Evolutionary conservation across 345 rosid genomes (phyloP), one percentile per base, ranked within the genome.

Genomic region (Isatis tinctoria): DNA sequence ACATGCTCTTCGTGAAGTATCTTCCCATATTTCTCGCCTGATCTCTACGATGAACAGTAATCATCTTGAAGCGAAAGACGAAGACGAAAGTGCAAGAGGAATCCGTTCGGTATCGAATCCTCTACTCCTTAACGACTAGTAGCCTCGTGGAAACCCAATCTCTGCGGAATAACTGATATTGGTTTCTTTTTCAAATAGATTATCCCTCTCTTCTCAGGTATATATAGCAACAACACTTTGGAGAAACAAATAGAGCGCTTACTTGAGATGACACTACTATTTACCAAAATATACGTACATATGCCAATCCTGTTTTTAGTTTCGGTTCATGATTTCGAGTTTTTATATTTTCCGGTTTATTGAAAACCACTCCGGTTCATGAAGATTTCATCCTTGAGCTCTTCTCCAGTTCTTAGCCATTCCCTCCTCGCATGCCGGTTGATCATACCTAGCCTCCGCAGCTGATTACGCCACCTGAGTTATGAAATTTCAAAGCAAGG

Each of bases 381-480:
- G n/a, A n/a, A n/a, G n/a, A n/a, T n/a, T n/a, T n/a, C n/a, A n/a
- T n/a, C n/a, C n/a, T n/a, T n/a, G n/a, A n/a, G n/a, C n/a, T n/a
- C n/a, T n/a, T n/a, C n/a, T n/a, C n/a, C n/a, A n/a, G n/a, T n/a
- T n/a, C n/a, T n/a, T n/a, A n/a, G n/a, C n/a, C n/a, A n/a, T n/a
- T n/a, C n/a, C n/a, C n/a, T n/a, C n/a, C n/a, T n/a, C n/a, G n/a
- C n/a, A n/a, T n/a, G n/a, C n/a, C n/a, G n/a, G n/a, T n/a, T n/a
- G n/a, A n/a, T n/a, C n/a, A n/a, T n/a, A n/a, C n/a, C n/a, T n/a
- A n/a, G n/a, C n/a, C n/a, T 88, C 72, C 83, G 81, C 52, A 72
- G 85, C 47, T 78, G 89, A 36, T 63, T 2, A 7, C 1, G 26
- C 43, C 32, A 18, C 10, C 67, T 57, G 62, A 67, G 49, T 56